These are phyloP conservation scores for Nymphaea colorata DNA, from an alignment of 164 flowering plant genomes.

Conservation along the genomic window DNA sequence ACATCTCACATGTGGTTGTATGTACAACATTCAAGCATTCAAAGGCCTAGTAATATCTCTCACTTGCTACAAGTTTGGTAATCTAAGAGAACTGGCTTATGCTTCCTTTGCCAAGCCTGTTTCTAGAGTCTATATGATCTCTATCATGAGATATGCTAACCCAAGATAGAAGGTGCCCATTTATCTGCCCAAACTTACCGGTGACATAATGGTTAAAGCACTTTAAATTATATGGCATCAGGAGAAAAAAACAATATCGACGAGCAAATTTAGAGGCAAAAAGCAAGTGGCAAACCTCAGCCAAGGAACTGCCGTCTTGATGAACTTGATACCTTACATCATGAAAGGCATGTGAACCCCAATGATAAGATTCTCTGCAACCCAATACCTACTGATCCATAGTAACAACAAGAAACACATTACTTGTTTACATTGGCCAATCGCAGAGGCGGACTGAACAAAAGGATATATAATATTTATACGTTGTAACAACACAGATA, in stretches of 20 bases:
- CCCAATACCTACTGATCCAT: slow-evolving; percentile 52
- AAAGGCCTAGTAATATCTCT: no score
- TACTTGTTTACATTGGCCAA: not conserved
- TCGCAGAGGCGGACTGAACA: no score
- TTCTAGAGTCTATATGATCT: no score
- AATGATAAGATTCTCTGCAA: slow-evolving; percentile 34
- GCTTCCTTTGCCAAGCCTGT: no score
- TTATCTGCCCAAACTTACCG: no score
- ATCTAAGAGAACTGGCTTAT: no score
- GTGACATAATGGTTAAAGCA: not conserved
- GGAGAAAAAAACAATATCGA: slow-evolving; percentile 2
- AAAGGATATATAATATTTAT: no score
- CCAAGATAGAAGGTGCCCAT: not conserved
- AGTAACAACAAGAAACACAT: slow-evolving; percentile 13
- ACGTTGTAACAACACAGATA: no score
- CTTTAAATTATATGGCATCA: not conserved
- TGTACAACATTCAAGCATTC: no score
- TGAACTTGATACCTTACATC: slow-evolving; percentile 38
- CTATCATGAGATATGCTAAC: not conserved
- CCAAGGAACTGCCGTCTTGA: slow-evolving; percentile 44
- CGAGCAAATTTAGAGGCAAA: not conserved
- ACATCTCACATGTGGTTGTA: no score
- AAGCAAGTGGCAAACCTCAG: slow-evolving; percentile 34
- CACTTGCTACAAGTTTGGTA: no score
- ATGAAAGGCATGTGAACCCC: slow-evolving; percentile 31